These are phyloP conservation scores for Chrysanthemum lavandulifolium DNA, from an alignment of 129 eudicot species.

Conservation along the genomic window DNA sequence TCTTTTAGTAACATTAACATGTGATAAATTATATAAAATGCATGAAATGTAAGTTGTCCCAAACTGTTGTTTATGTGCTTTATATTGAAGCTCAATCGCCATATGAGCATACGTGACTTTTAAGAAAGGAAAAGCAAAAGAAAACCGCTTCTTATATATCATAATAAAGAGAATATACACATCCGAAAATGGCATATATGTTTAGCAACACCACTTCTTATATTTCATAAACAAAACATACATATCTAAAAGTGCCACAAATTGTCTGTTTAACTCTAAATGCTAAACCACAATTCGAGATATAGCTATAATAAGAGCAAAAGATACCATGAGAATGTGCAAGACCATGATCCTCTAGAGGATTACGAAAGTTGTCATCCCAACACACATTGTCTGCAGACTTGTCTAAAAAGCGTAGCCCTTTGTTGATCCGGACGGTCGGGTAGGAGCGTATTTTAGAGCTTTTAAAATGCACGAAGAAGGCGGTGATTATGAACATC, in stretches of 20 bases:
- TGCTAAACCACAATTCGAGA: neutral
- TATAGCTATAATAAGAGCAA: neutral
- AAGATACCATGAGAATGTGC: constrained; percentile 86
- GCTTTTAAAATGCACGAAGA: no score
- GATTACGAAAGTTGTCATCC: constrained; percentile 90
- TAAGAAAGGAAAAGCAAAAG: neutral
- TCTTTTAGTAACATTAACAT: neutral
- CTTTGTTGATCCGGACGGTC: no score
- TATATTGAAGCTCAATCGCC: constrained; percentile 16
- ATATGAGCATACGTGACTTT: neutral
- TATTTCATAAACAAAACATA: constrained; percentile 7
- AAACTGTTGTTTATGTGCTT: constrained; percentile 3
- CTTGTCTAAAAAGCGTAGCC: constrained; percentile 34
- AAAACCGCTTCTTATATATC: neutral
- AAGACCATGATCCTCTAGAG: constrained; percentile 91
- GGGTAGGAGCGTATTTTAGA: no score
- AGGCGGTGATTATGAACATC: no score
- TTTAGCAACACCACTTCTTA: neutral
- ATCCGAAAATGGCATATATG: no score
- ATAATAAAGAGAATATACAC: no score
- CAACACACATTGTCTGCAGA: constrained; percentile 94
- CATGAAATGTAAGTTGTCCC: neutral
- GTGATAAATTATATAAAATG: neutral
- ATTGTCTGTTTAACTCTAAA: neutral
- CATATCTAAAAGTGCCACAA: neutral